Percentiles rank a stretch among this genome's conserved stretches.
Evolutionary conservation across 1,139 yeast species (phyloP).

Genomic region (Protomyces macrosporus): DNA sequence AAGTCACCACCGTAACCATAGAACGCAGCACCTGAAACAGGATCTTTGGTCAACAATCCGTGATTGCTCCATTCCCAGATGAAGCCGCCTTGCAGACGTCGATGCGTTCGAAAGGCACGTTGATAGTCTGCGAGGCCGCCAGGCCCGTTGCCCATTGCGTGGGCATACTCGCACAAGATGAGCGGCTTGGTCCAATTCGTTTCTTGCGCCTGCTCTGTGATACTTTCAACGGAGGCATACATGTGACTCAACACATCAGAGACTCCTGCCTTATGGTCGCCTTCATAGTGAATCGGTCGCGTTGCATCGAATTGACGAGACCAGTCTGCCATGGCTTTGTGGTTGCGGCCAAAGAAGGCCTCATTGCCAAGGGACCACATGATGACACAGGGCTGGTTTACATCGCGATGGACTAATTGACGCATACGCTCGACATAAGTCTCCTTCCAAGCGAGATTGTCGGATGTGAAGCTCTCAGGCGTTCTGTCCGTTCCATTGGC

Average conservation of each 20-base stretch:
- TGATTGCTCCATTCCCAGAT: conserved; percentile 45
- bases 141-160: conserved; percentile 44
- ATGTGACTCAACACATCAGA: conserved; percentile 40
- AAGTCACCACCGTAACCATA: conserved; percentile 43
- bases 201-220: conserved; percentile 34
- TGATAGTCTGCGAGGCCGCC: conserved; percentile 40
- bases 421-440: conserved; percentile 41
- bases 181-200: conserved; percentile 36
- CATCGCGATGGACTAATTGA: conserved; percentile 39
- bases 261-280: conserved; percentile 35
- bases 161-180: conserved; percentile 42
- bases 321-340: conserved; percentile 37
- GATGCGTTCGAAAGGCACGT: conserved; percentile 38
- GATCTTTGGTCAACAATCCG: conserved; percentile 34
- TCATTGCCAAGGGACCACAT: conserved; percentile 44
- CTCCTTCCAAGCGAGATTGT: conserved; percentile 38
- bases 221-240: conserved; percentile 37
- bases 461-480: conserved; percentile 35
- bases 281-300: conserved; percentile 41
- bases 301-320: conserved; percentile 35
- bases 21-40: conserved; percentile 31
- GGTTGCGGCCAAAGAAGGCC: conserved; percentile 41
- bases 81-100: conserved; percentile 41
- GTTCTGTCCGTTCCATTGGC: conserved; percentile 23
- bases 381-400: conserved; percentile 40